Conservation (phyloP, 1,284 basidiomycete genomes). For the Rhodotorula mucilaginosa region DNA sequence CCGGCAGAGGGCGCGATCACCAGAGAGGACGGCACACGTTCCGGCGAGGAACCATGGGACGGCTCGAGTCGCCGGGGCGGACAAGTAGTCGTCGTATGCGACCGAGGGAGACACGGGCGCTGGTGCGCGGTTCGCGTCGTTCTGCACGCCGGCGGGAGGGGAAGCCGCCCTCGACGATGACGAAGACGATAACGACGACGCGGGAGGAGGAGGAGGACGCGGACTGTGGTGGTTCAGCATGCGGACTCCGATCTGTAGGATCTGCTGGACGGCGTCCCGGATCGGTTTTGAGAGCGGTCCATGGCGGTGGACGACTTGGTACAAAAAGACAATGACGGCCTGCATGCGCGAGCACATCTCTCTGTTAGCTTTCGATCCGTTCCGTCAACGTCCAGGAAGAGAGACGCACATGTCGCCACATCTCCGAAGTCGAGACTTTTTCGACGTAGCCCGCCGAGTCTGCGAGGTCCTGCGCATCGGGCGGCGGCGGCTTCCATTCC, state of each 20-base stretch:
- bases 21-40: slow-evolving; percentile 15
- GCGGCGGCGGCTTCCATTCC: slow-evolving; percentile 23
- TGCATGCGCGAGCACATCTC: neutral
- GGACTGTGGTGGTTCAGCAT: slow-evolving; percentile 13
- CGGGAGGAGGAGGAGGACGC: neutral
- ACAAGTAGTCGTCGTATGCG: slow-evolving; percentile 21
- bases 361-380: too few relatives aligned
- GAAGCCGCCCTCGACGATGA: neutral
- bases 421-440: slow-evolving; percentile 26
- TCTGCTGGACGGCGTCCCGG: slow-evolving; percentile 24
- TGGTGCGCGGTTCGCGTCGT: neutral
- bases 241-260: slow-evolving; percentile 27
- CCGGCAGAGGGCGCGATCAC: slow-evolving; percentile 25
- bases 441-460: slow-evolving; percentile 25
- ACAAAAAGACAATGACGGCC: slow-evolving; percentile 34
- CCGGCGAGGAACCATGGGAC: slow-evolving; percentile 38
- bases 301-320: slow-evolving; percentile 29
- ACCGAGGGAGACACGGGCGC: neutral
- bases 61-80: slow-evolving; percentile 21
- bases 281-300: slow-evolving; percentile 22
- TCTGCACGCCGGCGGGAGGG: too few relatives aligned
- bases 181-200: neutral
- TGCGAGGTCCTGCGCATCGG: slow-evolving; percentile 4
- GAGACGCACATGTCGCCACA: slow-evolving; percentile 33
- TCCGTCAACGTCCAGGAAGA: neutral